These are phyloP conservation scores for Colletotrichum sp. DNA, from an alignment of 2,329 filamentous ascomycete genomes.

Conservation along the genomic window DNA sequence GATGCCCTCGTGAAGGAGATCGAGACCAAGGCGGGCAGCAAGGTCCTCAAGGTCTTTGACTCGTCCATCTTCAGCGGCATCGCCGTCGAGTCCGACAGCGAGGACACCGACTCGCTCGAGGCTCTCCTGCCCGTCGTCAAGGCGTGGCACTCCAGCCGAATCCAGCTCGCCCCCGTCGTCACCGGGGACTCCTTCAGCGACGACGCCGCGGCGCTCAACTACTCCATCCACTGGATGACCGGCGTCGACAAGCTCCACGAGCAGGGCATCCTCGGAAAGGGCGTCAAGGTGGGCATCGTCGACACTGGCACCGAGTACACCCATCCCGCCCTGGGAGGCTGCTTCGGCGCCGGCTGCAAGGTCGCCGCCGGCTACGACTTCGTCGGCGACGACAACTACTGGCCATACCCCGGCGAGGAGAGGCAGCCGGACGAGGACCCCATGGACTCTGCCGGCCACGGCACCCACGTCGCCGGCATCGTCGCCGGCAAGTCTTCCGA, in stretches of 20 bases:
- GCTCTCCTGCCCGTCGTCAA: slow-evolving; percentile 6
- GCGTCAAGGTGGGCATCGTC: slow-evolving; percentile 41
- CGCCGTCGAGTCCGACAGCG: slow-evolving; percentile 17
- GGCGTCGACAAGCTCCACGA: slow-evolving; percentile 42
- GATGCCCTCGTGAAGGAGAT: slow-evolving; percentile 15
- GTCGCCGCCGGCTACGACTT: slow-evolving; percentile 27
- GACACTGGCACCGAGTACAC: slow-evolving; percentile 45
- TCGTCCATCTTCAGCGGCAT: slow-evolving; percentile 33
- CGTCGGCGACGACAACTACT: slow-evolving; percentile 26
- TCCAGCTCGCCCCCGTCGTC: slow-evolving; percentile 14
- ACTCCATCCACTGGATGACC: slow-evolving; percentile 40
- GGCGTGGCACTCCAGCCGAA: slow-evolving; percentile 18
- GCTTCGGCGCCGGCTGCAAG: slow-evolving; percentile 49
- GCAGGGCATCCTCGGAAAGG: slow-evolving; percentile 40
- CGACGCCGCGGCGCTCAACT: slow-evolving; percentile 26
- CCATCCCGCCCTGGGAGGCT: slow-evolving; percentile 46
- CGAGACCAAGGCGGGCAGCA: slow-evolving; percentile 1
- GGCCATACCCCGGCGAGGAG: slow-evolving; percentile 15
- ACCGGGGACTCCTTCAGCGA: slow-evolving; percentile 7
- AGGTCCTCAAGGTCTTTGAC: slow-evolving; percentile 21
- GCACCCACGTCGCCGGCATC: slow-evolving; percentile 54
- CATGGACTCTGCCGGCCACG: slow-evolving; percentile 61
- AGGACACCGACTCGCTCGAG: slow-evolving; percentile 23
- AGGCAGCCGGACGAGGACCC: slow-evolving; percentile 52
- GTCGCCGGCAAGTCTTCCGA: background rate